Base-by-base conservation (phyloP, 2,329 filamentous ascomycete species). In the Aspergillus bombycis region DNA sequence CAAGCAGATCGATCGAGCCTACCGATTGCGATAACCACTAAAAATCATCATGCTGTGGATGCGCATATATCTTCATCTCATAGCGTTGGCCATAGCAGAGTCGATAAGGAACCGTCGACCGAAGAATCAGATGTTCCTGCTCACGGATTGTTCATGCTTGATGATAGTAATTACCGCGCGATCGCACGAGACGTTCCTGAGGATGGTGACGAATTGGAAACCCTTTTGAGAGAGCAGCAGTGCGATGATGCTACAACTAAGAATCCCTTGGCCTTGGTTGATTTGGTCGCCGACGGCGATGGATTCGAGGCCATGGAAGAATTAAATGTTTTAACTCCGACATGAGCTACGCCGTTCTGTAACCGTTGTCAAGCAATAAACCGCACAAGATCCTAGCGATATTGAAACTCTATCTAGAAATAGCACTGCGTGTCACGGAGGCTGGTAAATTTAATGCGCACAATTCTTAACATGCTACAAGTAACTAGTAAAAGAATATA, bases 191-290 rank as follows among this genome's bases (percentile, higher is more conserved):
- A 66, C 19, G 64, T 65, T 21, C 78, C 79, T 19, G 62, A 66
- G 0, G 83, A 85, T 9, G 72, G 77, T 14, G 80, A 83, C 69
- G 80, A 81, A 64, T 72, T 88, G 23, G 85, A 88, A 68, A 82
- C 82, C 34, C 74, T 88, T 32, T 77, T 88, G 58, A 83, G 81
- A 34, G 84, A 86, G 65, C 80, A 82, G 46, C 75, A 75, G 54
- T 64, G 23, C 26, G 16, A 43, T 16, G 38, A 30, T 68, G 75
- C 5, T 74, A 83, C 41, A 76, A 81, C 28, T 88, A 86, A 52
- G n/a, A n/a, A 73, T 85, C 82, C 1, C 88, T 89, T 60, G 88
- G 90, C 16, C 87, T 90, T 76, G 89, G 4, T 5, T 34, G n/a
- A 54, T 12, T 6, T 34, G 12, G 34, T 21, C 11, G n/a, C 34